Evolutionary conservation across 2,329 filamentous ascomycete genomes (phyloP).

Genomic region (Monilinia polystroma): DNA sequence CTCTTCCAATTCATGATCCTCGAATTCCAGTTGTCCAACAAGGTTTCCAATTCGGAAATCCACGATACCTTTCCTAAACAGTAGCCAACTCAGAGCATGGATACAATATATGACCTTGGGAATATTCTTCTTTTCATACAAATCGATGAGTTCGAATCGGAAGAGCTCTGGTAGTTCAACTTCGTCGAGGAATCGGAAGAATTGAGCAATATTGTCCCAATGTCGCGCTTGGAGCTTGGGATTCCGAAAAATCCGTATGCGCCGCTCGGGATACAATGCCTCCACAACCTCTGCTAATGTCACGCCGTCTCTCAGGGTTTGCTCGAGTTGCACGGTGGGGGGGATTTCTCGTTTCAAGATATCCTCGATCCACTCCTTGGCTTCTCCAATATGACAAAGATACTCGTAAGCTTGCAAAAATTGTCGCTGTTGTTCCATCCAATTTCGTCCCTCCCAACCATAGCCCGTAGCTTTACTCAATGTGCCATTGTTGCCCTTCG

Average conservation of each 20-base stretch:
- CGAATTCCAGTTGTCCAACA: slow-evolving; percentile 93
- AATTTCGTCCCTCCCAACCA: slow-evolving; percentile 80
- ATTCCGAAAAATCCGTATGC: slow-evolving; percentile 80
- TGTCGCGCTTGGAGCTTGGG: slow-evolving; percentile 88
- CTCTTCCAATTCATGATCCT: slow-evolving; percentile 94
- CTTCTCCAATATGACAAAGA: slow-evolving; percentile 96
- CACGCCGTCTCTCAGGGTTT: slow-evolving; percentile 87
- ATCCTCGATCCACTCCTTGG: slow-evolving; percentile 98
- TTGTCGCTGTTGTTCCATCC: slow-evolving; percentile 99
- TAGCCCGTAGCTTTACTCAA: slow-evolving; percentile 53
- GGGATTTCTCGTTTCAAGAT: slow-evolving; percentile 82
- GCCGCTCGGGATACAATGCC: slow-evolving; percentile 74
- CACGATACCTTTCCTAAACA: slow-evolving; percentile 91
- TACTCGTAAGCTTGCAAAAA: slow-evolving; percentile 98
- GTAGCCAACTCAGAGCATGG: slow-evolving; percentile 93
- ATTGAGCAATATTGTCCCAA: slow-evolving; percentile 95
- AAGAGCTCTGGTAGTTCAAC: slow-evolving; percentile 93
- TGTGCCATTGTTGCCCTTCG: slow-evolving; percentile 43
- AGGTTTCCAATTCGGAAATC: slow-evolving; percentile 96
- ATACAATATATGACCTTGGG: slow-evolving; percentile 99
- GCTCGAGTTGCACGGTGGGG: slow-evolving; percentile 89
- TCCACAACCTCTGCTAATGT: slow-evolving; percentile 94
- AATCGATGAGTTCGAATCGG: slow-evolving; percentile 91
- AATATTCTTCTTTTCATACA: slow-evolving; percentile 99
- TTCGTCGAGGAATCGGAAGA: slow-evolving; percentile 90